Evolutionary conservation across 2,329 filamentous ascomycete species (phyloP).

Genomic region (Torrubiellomyces zombiae): DNA sequence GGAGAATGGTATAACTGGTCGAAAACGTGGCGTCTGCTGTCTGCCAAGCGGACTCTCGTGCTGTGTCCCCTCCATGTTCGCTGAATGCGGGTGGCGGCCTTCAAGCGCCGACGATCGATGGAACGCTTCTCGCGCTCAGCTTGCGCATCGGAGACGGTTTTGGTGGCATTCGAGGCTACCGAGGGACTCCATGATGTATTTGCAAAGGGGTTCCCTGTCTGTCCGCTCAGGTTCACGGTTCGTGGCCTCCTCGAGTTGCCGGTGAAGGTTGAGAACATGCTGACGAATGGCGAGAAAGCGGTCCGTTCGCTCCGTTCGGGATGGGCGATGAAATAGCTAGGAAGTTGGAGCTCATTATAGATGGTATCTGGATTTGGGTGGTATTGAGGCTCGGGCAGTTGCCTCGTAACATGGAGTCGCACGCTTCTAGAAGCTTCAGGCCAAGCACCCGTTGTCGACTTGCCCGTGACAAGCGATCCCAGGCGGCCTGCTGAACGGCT

Average conservation of each 20-base stretch:
- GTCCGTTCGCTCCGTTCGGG: constrained; percentile 1
- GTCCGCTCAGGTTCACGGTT: constrained; percentile 87
- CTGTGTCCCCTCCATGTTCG: constrained; percentile 66
- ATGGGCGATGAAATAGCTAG: constrained; percentile 1
- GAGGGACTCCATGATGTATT: constrained; percentile 40
- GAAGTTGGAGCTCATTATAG: constrained; percentile 2
- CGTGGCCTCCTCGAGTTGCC: constrained; percentile 71
- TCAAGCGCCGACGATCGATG: constrained; percentile 59
- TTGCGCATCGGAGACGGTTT: constrained; percentile 70
- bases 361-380: neutral
- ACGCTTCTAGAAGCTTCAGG: too few relatives aligned
- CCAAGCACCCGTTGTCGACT: too few relatives aligned
- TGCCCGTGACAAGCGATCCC: too few relatives aligned
- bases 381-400: too few relatives aligned
- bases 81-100: constrained; percentile 61
- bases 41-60: constrained; percentile 40
- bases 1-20: constrained; percentile 37
- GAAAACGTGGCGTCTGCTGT: constrained; percentile 41
- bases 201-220: constrained; percentile 64
- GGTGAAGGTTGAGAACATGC: constrained; percentile 86
- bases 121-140: constrained; percentile 71
- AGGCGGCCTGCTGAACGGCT: too few relatives aligned
- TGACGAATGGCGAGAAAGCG: too few relatives aligned
- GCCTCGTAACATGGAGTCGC: too few relatives aligned
- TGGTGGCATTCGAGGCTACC: constrained; percentile 48